phyloP scores from a whole-genome alignment of 345 rosid genomes.

The Physaria fendleri region DNA sequence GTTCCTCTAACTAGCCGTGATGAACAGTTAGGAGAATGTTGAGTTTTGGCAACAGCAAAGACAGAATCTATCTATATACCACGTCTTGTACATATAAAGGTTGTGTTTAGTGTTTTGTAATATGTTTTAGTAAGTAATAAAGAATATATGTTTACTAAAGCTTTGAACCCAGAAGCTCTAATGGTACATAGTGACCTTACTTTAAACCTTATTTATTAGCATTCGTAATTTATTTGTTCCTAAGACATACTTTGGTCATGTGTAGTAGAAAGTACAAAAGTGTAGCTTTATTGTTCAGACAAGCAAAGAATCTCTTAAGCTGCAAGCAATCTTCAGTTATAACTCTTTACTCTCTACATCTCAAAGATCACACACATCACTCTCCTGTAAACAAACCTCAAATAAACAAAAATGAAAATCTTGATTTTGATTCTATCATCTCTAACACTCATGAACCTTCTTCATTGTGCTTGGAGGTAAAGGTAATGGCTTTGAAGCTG shows the following conservation, averaged over 20 bases:
- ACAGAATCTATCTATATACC: not conserved
- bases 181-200: too few relatives aligned
- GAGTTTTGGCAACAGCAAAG: not conserved
- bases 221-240: not conserved
- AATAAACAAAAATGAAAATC: constrained; percentile 12
- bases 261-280: constrained; percentile 6
- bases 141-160: not conserved
- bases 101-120: not conserved
- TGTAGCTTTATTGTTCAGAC: constrained; percentile 22
- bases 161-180: not conserved
- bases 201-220: not conserved
- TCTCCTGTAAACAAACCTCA: constrained; percentile 3
- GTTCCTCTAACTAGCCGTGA: constrained; percentile 84
- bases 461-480: constrained; percentile 58
- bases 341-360: constrained; percentile 7
- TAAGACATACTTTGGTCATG: constrained; percentile 20
- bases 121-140: constrained; percentile 7
- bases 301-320: constrained; percentile 32
- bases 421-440: constrained; percentile 8
- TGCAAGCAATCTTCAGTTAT: constrained; percentile 18
- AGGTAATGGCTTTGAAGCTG: constrained; percentile 82
- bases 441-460: constrained; percentile 16
- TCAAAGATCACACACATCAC: not conserved
- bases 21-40: constrained; percentile 51
- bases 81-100: constrained; percentile 18